These are phyloP conservation scores for Akanthomyces muscarius DNA, from an alignment of 2,329 filamentous ascomycete genomes.

Conservation along the genomic window DNA sequence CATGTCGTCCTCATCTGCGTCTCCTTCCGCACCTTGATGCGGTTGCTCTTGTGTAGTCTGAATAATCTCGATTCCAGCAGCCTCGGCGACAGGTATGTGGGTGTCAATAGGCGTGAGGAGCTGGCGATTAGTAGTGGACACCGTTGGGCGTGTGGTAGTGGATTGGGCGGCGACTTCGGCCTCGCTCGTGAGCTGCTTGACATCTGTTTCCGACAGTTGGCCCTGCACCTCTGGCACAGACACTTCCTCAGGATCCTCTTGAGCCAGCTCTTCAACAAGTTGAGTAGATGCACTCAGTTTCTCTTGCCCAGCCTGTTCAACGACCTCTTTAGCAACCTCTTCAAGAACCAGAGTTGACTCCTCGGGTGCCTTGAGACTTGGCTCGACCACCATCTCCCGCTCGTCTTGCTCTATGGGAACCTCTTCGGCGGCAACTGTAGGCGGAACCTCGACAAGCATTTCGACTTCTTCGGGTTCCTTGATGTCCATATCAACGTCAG, in stretches of 20 bases:
- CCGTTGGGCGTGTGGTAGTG: neutral
- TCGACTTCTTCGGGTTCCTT: constrained; percentile 4
- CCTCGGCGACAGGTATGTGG: constrained; percentile 21
- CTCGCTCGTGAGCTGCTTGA: neutral
- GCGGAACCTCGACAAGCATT: neutral
- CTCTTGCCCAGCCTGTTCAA: neutral
- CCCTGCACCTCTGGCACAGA: neutral
- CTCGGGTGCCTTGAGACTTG: neutral
- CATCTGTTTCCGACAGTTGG: neutral
- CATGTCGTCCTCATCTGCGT: constrained; percentile 13
- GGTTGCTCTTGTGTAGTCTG: neutral
- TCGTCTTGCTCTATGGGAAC: neutral
- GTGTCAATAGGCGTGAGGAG: neutral
- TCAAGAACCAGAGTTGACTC: neutral
- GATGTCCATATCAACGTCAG: neutral
- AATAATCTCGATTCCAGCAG: constrained; percentile 22
- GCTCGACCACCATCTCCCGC: neutral
- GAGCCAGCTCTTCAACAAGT: constrained; percentile 1
- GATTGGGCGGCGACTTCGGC: neutral
- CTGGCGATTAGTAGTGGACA: neutral
- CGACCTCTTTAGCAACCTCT: neutral
- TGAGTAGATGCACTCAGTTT: neutral
- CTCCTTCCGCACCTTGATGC: neutral
- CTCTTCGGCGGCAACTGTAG: neutral
- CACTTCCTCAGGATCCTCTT: constrained; percentile 8